These are phyloP conservation scores for Aspergillus fumigatus DNA, from an alignment of 2,329 filamentous ascomycete genomes.

Conservation along the genomic window DNA sequence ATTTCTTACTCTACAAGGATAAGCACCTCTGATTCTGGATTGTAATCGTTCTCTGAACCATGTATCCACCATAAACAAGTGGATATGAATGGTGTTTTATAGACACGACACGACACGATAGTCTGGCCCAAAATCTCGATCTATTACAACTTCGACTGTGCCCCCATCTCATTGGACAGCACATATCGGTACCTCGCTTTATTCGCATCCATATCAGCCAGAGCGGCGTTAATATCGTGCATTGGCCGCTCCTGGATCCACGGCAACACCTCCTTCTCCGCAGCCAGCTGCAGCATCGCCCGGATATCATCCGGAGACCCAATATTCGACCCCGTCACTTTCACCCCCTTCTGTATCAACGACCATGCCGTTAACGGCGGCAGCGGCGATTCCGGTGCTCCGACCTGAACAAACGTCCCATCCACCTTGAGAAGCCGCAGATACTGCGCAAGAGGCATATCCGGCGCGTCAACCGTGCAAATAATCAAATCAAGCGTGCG, in stretches of 20 bases:
- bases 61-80: too few relatives aligned
- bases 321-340: slow-evolving; percentile 48
- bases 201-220: slow-evolving; percentile 43
- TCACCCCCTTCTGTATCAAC: slow-evolving; percentile 54
- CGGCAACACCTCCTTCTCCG: slow-evolving; percentile 37
- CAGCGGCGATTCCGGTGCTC: slow-evolving; percentile 56
- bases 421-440: slow-evolving; percentile 55
- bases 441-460: slow-evolving; percentile 62
- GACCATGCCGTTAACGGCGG: slow-evolving; percentile 54
- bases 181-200: slow-evolving; percentile 47
- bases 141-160: slow-evolving; percentile 26
- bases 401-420: slow-evolving; percentile 63
- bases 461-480: slow-evolving; percentile 53
- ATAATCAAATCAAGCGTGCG: slow-evolving; percentile 53
- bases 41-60: background rate
- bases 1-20: background rate
- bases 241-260: slow-evolving; percentile 42
- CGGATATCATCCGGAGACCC: slow-evolving; percentile 41
- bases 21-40: background rate
- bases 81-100: background rate
- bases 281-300: slow-evolving; percentile 41
- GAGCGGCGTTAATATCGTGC: slow-evolving; percentile 40
- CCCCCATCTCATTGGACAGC: slow-evolving; percentile 34
- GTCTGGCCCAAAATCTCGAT: too few relatives aligned
- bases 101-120: background rate